Conservation (phyloP, 1,139 yeast species). For the Debaryomyces sp. region DNA sequence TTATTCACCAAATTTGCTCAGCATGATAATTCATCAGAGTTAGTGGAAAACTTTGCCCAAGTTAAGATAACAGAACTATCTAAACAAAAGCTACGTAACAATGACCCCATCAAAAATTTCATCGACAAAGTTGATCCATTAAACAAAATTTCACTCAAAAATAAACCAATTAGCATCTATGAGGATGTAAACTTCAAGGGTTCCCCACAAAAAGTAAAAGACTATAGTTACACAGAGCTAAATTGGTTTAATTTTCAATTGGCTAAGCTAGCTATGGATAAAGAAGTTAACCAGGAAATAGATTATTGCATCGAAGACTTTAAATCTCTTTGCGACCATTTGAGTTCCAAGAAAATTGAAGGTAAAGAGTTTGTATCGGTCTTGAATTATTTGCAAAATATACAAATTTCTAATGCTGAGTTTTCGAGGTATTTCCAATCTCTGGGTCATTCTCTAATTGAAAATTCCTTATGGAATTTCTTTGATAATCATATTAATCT, state of each 20-base stretch:
- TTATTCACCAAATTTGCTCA: conserved; percentile 21
- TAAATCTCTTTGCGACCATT: conserved; percentile 20
- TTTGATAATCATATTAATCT: conserved; percentile 16
- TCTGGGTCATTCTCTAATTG: conserved; percentile 29
- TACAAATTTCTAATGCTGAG: conserved; percentile 25
- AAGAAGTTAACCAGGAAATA: conserved; percentile 10
- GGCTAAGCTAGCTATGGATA: conserved; percentile 24
- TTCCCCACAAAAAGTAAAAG: conserved; percentile 37
- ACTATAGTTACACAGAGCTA: conserved; percentile 35
- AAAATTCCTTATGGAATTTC: conserved; percentile 31
- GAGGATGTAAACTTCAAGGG: conserved; percentile 34
- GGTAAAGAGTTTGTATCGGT: conserved; percentile 22
- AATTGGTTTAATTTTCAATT: conserved; percentile 48
- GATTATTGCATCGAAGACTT: conserved; percentile 22
- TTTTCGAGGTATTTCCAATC: conserved; percentile 26
- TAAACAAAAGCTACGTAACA: conserved; percentile 10
- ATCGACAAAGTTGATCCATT: conserved; percentile 49
- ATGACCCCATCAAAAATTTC: conserved; percentile 31
- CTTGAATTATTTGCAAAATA: conserved; percentile 27
- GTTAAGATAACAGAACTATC: conserved; percentile 33
- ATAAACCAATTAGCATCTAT: conserved; percentile 39
- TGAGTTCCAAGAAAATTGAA: conserved; percentile 14
- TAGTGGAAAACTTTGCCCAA: conserved; percentile 42
- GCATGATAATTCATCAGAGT: conserved; percentile 25
- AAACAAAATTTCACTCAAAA: conserved; percentile 34